A percentile compares a stretch with the other conserved stretches of the same genome.
These are phyloP conservation scores for Nemania sp. DNA, from an alignment of 2,329 filamentous ascomycete species.

Conservation along the genomic window DNA sequence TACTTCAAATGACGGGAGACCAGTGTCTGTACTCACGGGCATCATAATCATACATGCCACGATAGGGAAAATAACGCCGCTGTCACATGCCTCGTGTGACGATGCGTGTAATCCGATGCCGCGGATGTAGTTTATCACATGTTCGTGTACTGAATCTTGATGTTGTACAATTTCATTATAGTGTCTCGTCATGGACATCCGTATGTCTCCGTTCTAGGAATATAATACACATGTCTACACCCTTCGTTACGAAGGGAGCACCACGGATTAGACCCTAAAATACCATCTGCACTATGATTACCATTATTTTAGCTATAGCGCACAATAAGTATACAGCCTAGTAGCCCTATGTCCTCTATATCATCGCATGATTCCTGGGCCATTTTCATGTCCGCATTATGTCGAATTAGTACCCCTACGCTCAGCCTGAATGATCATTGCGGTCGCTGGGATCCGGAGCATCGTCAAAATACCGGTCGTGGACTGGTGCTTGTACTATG, in stretches of 20 bases:
- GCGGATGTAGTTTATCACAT: no score
- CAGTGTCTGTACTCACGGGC: no score
- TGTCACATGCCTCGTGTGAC: no score
- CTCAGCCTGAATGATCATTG: background rate
- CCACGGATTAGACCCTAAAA: background rate
- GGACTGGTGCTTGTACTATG: slow-evolving; percentile 9
- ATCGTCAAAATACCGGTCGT: no score
- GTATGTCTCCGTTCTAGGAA: background rate
- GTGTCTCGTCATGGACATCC: background rate
- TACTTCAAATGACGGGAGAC: no score
- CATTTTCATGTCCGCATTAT: background rate
- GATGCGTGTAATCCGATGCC: no score
- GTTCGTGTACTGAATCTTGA: background rate
- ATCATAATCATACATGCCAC: no score
- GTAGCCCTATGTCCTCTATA: background rate
- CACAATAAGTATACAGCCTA: background rate
- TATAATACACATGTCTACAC: background rate
- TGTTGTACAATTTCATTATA: background rate
- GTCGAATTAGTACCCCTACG: background rate
- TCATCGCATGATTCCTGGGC: background rate
- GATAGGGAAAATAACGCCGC: no score
- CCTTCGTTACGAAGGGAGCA: background rate
- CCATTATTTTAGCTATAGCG: no score
- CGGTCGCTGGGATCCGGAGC: no score
- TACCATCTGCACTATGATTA: background rate